These are phyloP conservation scores for Stellera chamaejasme DNA, from an alignment of 345 rosid genomes.

Conservation along the genomic window DNA sequence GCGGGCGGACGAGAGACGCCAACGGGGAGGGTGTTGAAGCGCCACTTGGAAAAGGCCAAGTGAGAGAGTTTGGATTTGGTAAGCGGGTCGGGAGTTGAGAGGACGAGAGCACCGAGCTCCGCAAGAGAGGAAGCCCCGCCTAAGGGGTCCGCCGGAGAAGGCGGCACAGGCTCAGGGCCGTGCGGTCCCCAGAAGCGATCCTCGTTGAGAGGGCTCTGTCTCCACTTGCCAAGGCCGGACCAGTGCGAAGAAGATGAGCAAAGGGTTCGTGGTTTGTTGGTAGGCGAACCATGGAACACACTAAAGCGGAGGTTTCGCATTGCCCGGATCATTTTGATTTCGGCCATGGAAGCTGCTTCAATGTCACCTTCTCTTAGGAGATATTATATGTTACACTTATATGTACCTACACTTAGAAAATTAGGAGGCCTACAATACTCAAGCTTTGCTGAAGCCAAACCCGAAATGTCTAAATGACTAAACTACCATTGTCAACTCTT, in stretches of 20 bases:
- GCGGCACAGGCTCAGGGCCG: conserved; percentile 44
- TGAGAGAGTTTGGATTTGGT: conserved; percentile 68
- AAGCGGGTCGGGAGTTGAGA: conserved; percentile 60
- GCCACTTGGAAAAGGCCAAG: conserved; percentile 73
- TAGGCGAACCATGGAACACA: neutral
- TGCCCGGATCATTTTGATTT: neutral
- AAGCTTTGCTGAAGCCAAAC: no score
- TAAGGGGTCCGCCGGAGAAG: neutral
- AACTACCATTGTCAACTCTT: no score
- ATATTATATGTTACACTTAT: no score
- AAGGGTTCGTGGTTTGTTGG: conserved; percentile 11
- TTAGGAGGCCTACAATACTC: no score
- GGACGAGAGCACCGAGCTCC: conserved; percentile 77
- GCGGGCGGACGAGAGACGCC: conserved; percentile 54
- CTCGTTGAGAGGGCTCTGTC: conserved; percentile 50
- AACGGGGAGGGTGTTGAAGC: conserved; percentile 44
- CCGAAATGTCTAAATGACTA: no score
- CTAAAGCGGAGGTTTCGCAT: neutral
- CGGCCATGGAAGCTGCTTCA: conserved; percentile 2
- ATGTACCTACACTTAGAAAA: no score
- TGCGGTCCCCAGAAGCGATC: conserved; percentile 70
- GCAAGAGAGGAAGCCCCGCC: conserved; percentile 65
- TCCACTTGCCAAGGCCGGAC: conserved; percentile 70
- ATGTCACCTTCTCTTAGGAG: neutral
- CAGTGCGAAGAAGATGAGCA: conserved; percentile 36